phyloP scores from a whole-genome alignment of 2,329 filamentous ascomycete species.

The Drechslerella coelobrocha region DNA sequence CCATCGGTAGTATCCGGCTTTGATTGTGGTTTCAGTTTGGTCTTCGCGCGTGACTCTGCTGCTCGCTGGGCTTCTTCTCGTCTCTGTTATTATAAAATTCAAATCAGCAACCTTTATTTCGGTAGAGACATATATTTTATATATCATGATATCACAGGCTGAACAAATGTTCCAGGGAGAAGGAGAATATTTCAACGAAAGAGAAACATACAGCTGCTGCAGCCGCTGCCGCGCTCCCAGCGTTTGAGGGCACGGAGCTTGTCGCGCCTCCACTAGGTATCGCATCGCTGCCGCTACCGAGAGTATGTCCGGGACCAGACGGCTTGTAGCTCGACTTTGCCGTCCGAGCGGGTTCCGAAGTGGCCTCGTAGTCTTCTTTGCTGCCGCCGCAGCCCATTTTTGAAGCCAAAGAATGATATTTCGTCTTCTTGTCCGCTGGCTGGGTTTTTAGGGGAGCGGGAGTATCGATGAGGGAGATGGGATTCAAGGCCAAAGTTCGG shows the following conservation, averaged over 20 bases:
- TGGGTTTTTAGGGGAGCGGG: no score
- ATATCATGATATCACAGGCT: no score
- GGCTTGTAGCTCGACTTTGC: constrained; percentile 37
- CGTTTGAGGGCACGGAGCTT: constrained; percentile 41
- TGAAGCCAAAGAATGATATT: neutral
- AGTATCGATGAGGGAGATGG: constrained; percentile 7
- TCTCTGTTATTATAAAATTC: constrained; percentile 16
- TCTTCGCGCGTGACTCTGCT: constrained; percentile 42
- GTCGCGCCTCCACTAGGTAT: constrained; percentile 16
- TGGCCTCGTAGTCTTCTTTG: constrained; percentile 46
- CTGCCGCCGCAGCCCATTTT: constrained; percentile 50
- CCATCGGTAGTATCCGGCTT: constrained; percentile 11
- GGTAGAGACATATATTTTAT: neutral
- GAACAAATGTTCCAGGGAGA: neutral
- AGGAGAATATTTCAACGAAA: neutral
- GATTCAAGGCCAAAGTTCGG: constrained; percentile 2
- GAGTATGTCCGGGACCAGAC: constrained; percentile 36
- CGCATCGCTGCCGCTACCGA: constrained; percentile 24
- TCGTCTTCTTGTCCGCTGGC: neutral
- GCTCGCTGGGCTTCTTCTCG: constrained; percentile 41
- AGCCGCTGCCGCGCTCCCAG: constrained; percentile 36
- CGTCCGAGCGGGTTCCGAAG: constrained; percentile 35
- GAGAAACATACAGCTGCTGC: constrained; percentile 38
- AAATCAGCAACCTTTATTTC: neutral
- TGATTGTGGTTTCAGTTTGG: constrained; percentile 40